Percentiles rank a stretch among this genome's conserved stretches.
Conservation (phyloP, 2,329 filamentous ascomycete species). For the Clonostachys sp. region DNA sequence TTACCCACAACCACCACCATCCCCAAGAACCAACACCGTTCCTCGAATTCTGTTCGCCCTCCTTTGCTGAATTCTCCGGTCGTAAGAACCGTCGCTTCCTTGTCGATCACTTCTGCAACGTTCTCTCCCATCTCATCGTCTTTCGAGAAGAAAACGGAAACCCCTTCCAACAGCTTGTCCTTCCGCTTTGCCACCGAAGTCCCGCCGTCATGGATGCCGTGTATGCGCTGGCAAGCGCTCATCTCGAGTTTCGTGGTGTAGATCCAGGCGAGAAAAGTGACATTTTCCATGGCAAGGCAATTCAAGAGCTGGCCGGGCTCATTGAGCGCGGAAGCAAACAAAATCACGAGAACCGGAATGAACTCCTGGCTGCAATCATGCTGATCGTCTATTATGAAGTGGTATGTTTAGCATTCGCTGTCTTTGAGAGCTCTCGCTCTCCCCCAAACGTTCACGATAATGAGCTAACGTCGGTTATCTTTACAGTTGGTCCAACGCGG, state of each 20-base stretch:
- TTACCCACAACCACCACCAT: conserved; percentile 12
- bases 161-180: conserved; percentile 57
- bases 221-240: conserved; percentile 78
- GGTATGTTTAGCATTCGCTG: conserved; percentile 30
- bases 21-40: conserved; percentile 19
- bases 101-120: conserved; percentile 60
- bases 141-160: conserved; percentile 59
- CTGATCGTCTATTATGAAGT: conserved; percentile 61
- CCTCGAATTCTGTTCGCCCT: conserved; percentile 46
- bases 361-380: conserved; percentile 57
- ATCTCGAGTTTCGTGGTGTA: conserved; percentile 64
- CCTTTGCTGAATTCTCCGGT: conserved; percentile 53
- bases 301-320: conserved; percentile 50
- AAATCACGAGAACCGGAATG: conserved; percentile 44
- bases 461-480: conserved; percentile 1
- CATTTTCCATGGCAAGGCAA: conserved; percentile 54
- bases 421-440: neutral
- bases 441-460: conserved; percentile 1
- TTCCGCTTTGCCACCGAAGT: conserved; percentile 53
- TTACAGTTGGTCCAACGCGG: conserved; percentile 54
- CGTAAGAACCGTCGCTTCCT: conserved; percentile 48
- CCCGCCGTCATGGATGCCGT: conserved; percentile 73
- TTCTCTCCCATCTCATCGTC: conserved; percentile 60
- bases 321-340: conserved; percentile 41
- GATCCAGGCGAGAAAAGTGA: conserved; percentile 49